Evolutionary conservation across 352 stramenopile species (phyloP).

Genomic region (Phytophthora podocarpi): DNA sequence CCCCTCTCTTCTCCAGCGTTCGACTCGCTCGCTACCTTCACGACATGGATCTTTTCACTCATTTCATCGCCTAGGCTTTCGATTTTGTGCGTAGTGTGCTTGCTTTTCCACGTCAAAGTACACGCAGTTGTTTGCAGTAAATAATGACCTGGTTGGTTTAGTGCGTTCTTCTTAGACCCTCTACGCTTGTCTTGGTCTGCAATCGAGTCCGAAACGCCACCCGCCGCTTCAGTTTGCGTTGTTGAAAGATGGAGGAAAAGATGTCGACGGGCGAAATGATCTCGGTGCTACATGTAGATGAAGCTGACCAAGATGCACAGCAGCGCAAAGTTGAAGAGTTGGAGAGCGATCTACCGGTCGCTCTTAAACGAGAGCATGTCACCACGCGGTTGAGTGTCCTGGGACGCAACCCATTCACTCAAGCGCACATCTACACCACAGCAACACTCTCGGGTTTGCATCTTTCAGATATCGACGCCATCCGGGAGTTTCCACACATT

Average conservation of each 20-base stretch:
- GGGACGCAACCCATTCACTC: constrained; percentile 68
- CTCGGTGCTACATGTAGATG: neutral
- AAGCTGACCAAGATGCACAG: constrained; percentile 1
- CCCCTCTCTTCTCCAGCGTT: constrained; percentile 14
- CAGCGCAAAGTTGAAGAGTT: neutral
- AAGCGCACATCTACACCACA: constrained; percentile 68
- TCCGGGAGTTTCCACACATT: constrained; percentile 58
- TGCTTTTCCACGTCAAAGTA: constrained; percentile 28
- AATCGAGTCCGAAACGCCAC: constrained; percentile 20
- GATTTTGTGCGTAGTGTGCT: constrained; percentile 17
- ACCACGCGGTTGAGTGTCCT: constrained; percentile 50
- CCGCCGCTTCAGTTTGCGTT: constrained; percentile 12
- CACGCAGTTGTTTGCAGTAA: constrained; percentile 18
- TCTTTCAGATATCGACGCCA: constrained; percentile 45
- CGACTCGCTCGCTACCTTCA: constrained; percentile 30
- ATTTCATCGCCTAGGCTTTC: constrained; percentile 9
- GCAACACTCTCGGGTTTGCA: constrained; percentile 43
- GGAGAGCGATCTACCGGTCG: neutral
- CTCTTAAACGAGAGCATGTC: constrained; percentile 41
- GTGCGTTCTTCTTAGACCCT: no score
- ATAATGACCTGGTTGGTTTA: constrained; percentile 15
- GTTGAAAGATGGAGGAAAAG: neutral
- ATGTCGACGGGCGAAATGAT: constrained; percentile 12
- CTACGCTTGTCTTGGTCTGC: no score
- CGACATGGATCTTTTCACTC: constrained; percentile 25